These are phyloP conservation scores for Neopestalotiopsis sp. DNA, from an alignment of 2,329 filamentous ascomycete species.

Conservation along the genomic window DNA sequence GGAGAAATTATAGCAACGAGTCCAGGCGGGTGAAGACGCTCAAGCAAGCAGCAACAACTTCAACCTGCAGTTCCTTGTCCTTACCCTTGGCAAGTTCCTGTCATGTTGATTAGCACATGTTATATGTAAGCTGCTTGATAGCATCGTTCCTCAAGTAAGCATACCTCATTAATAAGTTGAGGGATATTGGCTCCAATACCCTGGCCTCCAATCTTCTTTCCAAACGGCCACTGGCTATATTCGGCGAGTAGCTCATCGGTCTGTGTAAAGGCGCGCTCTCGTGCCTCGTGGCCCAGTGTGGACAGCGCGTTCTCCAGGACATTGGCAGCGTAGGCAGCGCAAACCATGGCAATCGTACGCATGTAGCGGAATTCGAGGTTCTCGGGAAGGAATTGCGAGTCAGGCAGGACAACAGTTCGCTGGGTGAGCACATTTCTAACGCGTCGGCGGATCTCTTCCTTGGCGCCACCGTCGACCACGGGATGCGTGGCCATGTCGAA, in stretches of 20 bases:
- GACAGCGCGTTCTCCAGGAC: slow-evolving; percentile 97
- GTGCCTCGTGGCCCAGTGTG: slow-evolving; percentile 89
- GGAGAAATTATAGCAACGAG: slow-evolving; percentile 75
- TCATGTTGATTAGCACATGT: slow-evolving; percentile 14
- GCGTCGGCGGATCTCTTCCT: slow-evolving; percentile 93
- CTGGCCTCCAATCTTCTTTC: slow-evolving; percentile 76
- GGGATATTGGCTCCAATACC: slow-evolving; percentile 93
- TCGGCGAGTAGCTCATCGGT: slow-evolving; percentile 92
- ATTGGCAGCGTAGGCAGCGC: slow-evolving; percentile 96
- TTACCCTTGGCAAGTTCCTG: slow-evolving; percentile 83
- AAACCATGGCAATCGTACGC: slow-evolving; percentile 94
- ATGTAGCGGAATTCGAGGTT: slow-evolving; percentile 93
- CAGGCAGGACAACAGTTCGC: slow-evolving; percentile 88
- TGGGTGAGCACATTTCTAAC: slow-evolving; percentile 93
- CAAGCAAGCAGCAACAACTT: slow-evolving; percentile 95
- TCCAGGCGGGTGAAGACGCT: slow-evolving; percentile 98
- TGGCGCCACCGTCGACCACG: slow-evolving; percentile 93
- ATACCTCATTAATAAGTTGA: slow-evolving; percentile 78
- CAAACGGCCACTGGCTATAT: slow-evolving; percentile 98
- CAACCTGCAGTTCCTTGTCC: slow-evolving; percentile 94
- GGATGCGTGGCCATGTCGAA: slow-evolving; percentile 99
- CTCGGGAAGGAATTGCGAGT: slow-evolving; percentile 89
- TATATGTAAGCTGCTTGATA: background rate
- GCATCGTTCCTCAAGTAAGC: slow-evolving; percentile 24
- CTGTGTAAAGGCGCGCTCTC: slow-evolving; percentile 94